Evolutionary conservation across 2,329 filamentous ascomycete species (phyloP).

Genomic region (Fusarium sp.): DNA sequence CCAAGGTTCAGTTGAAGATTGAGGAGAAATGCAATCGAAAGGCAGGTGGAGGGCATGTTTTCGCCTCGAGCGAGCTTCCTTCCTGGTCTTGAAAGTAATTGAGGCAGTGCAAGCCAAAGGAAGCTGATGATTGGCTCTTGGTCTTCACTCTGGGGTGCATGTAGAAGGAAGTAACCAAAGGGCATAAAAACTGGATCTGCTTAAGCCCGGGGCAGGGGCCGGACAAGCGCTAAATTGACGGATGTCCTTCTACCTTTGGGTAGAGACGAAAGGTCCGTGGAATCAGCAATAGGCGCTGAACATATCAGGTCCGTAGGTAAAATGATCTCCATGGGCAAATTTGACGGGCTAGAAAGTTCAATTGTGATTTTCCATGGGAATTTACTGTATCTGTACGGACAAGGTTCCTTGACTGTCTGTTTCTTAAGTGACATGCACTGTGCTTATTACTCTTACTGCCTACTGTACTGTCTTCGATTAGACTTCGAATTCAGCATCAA

Average conservation of each 20-base stretch:
- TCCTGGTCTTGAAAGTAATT: slow-evolving; percentile 12
- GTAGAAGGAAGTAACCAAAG: slow-evolving; percentile 2
- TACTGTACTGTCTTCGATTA: background rate
- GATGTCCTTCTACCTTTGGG: slow-evolving; percentile 28
- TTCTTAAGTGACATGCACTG: background rate
- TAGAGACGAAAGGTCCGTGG: background rate
- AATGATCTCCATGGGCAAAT: background rate
- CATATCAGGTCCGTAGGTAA: background rate
- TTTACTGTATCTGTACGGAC: background rate
- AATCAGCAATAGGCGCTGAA: background rate
- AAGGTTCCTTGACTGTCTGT: background rate
- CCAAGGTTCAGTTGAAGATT: slow-evolving; percentile 20
- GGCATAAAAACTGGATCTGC: slow-evolving; percentile 5
- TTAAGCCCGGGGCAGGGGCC: slow-evolving; percentile 23
- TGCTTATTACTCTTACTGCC: background rate
- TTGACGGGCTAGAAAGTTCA: background rate
- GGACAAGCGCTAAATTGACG: slow-evolving; percentile 16
- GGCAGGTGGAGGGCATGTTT: slow-evolving; percentile 11
- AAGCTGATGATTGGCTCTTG: slow-evolving; percentile 25
- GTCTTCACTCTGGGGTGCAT: slow-evolving; percentile 5
- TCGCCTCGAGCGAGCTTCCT: slow-evolving; percentile 21
- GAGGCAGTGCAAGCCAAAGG: slow-evolving; percentile 38
- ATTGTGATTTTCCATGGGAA: background rate
- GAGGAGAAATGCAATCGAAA: slow-evolving; percentile 22
- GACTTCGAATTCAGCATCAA: background rate